Percentiles rank a stretch among this genome's conserved stretches.
Conservation (phyloP, 306 rosid species). For the Abrus precatorius region DNA sequence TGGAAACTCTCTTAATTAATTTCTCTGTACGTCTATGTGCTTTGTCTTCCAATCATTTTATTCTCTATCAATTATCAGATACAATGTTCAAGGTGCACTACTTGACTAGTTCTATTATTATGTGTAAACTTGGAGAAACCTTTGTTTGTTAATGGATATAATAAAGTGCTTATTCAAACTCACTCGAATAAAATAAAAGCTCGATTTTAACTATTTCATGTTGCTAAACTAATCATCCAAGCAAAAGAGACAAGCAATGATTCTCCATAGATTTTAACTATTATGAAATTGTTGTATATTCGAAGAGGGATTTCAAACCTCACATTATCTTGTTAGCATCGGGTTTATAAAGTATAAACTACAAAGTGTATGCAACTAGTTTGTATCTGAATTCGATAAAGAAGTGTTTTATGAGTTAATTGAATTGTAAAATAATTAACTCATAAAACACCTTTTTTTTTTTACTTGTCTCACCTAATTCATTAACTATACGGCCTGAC, state of each 20-base stretch:
- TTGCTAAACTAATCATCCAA: neutral
- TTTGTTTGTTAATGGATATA: neutral
- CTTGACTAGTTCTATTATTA: slow-evolving; percentile 13
- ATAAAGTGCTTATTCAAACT: neutral
- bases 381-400: neutral
- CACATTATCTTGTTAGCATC: neutral
- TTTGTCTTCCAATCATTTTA: slow-evolving; percentile 23
- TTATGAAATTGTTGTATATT: neutral
- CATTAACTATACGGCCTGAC: too few relatives aligned
- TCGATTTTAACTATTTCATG: neutral
- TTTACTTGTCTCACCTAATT: too few relatives aligned
- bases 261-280: neutral
- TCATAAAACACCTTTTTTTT: too few relatives aligned
- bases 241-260: slow-evolving; percentile 2
- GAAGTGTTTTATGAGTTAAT: too few relatives aligned
- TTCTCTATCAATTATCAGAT: slow-evolving; percentile 16
- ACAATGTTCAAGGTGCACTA: neutral
- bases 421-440: too few relatives aligned
- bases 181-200: neutral
- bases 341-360: too few relatives aligned
- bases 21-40: neutral
- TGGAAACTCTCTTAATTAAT: neutral
- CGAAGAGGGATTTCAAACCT: slow-evolving; percentile 2
- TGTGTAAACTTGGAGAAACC: neutral
- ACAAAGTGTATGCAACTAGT: neutral